phyloP scores from a whole-genome alignment of 2,329 filamentous ascomycete genomes.

The Fusarium sarcochroum region DNA sequence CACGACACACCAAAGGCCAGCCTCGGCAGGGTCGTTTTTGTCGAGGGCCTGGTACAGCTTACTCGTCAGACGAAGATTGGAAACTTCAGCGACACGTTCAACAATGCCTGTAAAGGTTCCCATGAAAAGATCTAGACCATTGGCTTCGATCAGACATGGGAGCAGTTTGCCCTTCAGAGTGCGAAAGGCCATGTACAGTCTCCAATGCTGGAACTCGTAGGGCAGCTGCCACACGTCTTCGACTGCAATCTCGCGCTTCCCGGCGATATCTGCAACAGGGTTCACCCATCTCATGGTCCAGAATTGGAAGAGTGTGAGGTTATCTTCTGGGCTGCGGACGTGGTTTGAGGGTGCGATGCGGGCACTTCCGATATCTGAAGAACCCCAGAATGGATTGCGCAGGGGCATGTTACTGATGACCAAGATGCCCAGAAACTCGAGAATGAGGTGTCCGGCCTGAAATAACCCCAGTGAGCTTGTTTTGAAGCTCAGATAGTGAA shows the following conservation, averaged over 20 bases:
- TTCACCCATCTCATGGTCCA: conserved; percentile 88
- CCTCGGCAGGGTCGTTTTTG: conserved; percentile 47
- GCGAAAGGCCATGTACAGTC: conserved; percentile 81
- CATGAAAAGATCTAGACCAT: conserved; percentile 82
- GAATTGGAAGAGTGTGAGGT: conserved; percentile 84
- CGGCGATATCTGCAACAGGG: conserved; percentile 77
- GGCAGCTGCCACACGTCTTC: conserved; percentile 86
- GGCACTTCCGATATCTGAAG: conserved; percentile 51
- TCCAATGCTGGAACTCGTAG: conserved; percentile 84
- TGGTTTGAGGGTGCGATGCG: conserved; percentile 48
- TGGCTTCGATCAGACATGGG: conserved; percentile 77
- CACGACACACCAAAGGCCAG: conserved; percentile 55
- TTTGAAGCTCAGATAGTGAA: conserved; percentile 49
- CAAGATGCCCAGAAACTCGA: conserved; percentile 48
- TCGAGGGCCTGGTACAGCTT: conserved; percentile 56
- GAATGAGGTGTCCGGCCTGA: conserved; percentile 39
- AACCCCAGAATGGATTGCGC: conserved; percentile 54
- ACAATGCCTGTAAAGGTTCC: conserved; percentile 75
- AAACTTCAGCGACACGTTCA: conserved; percentile 55
- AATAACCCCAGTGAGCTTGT: conserved; percentile 41
- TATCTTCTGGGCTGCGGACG: conserved; percentile 83
- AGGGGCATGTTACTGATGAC: conserved; percentile 56
- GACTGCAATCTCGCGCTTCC: conserved; percentile 76
- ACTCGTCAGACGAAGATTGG: conserved; percentile 57
- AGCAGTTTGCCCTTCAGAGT: conserved; percentile 81